Evolutionary conservation across 192 early-diverging fungal genomes (phyloP), one percentile per base, ranked within the genome.

Genomic region (Coemansia reversa): DNA sequence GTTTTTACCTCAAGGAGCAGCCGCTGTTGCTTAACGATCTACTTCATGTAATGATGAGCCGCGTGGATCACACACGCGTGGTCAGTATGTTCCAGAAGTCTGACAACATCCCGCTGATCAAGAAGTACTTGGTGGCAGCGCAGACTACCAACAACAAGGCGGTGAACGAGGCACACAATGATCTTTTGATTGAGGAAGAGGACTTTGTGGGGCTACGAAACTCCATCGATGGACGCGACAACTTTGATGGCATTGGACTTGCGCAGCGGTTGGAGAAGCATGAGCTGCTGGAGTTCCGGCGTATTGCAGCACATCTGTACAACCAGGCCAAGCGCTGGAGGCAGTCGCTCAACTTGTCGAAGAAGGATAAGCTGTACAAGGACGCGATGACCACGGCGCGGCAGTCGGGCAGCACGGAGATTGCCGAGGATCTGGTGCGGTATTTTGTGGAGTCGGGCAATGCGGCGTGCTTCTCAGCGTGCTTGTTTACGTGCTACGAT

Each of bases 341-440:
- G 69, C 92, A 99, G 73, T 96, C 94, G 24, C 90, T 99, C 71
- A 84, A 88, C 12, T 79, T 99, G 45, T 97, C 95, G 19, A 98
- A 99, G 86, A 90, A 97, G 82, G 96, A 99, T 79, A 86, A 93
- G 63, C 87, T 98, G 39, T 99, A 89, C 85, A 96, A 97, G 85
- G 97, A 99, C 67, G 95, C 95, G 1, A 99, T 99, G 93, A 94
- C 95, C 60, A 98, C 97, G 6, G 97, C 94, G 7, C 91, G 92
- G n/a, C 89, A 91, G 61, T 96, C 94, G 16, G 85, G 85, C 39
- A 92, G 88, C 65, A 84, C 88, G 16, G 92, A 96, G 54, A 89
- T 94, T 20, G 94, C 92, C 49, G 95, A 99, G 71, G 96, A 99
- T 67, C 79, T 99, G 58, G 78, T 99, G 58, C 89, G 90, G 67